Base-by-base conservation (phyloP, 306 rosid genomes). In the Abrus pulchellus region DNA sequence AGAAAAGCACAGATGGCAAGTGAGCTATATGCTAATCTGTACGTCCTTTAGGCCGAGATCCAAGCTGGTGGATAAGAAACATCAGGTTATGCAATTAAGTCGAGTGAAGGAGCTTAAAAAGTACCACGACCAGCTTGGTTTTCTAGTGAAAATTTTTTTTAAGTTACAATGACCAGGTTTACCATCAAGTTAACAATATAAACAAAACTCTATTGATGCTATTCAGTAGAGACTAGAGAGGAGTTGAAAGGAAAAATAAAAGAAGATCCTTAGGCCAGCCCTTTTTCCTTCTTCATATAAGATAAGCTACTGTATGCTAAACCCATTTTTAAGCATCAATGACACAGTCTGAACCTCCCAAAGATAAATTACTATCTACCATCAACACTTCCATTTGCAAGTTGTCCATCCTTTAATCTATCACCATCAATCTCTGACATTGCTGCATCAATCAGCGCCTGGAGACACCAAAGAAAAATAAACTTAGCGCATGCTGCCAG, bases 381-480 rank as follows among this genome's bases (percentile, higher is more conserved):
- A 70, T 85, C 85, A 8, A 49, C 55, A 79, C 55, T 77, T 45
- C 88, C 94, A 80, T 81, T 83, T 13, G 74, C 77, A 32, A 67
- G 75, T 36, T 38, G 77, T 62, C 79, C 86, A 68, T 82, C 86
- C 61, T 55, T 74, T 1, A 78, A 82, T 83, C 77, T 86, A 43
- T 36, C 85, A 65, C 33, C 81, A 70, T 88, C 92, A 85, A 66
- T 74, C 81, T 90, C 95, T 59, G 77, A 53, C 78, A 75, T 30
- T 60, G 76, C 84, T 5, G 83, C 36, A 40, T 92, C 97, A 74
- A 94, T 91, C 9, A 92, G 84, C 76, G 78, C 79, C 98, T 95
- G 95, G 89, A 81, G 83, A 72, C 1, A 82, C 44, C 33, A 9
- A 41, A 88, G 2, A 63, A n/a, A 34, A 47, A 38, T 36, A 11